Conservation (phyloP, 2,329 filamentous ascomycete genomes). For the Curvularia spicifera region DNA sequence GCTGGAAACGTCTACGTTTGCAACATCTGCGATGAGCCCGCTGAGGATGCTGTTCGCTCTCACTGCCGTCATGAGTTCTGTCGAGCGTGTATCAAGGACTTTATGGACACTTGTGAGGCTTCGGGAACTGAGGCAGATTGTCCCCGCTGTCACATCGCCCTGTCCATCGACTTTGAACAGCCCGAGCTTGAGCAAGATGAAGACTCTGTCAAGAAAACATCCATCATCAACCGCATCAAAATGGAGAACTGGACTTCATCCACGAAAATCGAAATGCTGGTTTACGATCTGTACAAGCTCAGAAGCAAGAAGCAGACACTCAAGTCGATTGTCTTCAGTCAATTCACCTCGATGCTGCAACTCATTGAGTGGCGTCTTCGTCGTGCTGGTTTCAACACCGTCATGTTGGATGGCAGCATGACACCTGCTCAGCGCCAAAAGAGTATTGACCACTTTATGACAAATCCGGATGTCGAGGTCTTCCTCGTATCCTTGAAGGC, state of each 20-base stretch:
- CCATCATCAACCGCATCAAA: constrained; percentile 97
- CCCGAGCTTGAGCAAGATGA: constrained; percentile 94
- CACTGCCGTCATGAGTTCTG: constrained; percentile 94
- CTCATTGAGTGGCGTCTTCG: constrained; percentile 96
- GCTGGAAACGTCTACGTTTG: constrained; percentile 92
- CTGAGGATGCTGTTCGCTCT: constrained; percentile 92
- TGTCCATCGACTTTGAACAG: constrained; percentile 92
- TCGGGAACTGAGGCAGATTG: constrained; percentile 70
- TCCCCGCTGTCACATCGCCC: constrained; percentile 86
- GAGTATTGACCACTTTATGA: constrained; percentile 97
- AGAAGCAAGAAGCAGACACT: constrained; percentile 90
- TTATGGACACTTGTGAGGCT: constrained; percentile 77
- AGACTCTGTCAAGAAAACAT: constrained; percentile 85
- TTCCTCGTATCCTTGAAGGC: constrained; percentile 97
- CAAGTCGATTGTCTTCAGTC: constrained; percentile 97
- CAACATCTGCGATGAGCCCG: constrained; percentile 94
- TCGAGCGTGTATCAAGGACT: constrained; percentile 78
- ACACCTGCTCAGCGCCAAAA: constrained; percentile 90
- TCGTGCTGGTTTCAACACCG: constrained; percentile 95
- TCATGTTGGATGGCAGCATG: constrained; percentile 98
- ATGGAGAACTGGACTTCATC: constrained; percentile 99
- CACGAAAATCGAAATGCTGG: constrained; percentile 95
- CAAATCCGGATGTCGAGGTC: constrained; percentile 88
- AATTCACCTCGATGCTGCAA: constrained; percentile 97
- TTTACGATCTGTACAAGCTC: constrained; percentile 91